Base-by-base conservation (phyloP, 805 yeast genomes). In the Metahyphopichia silvanorum region DNA sequence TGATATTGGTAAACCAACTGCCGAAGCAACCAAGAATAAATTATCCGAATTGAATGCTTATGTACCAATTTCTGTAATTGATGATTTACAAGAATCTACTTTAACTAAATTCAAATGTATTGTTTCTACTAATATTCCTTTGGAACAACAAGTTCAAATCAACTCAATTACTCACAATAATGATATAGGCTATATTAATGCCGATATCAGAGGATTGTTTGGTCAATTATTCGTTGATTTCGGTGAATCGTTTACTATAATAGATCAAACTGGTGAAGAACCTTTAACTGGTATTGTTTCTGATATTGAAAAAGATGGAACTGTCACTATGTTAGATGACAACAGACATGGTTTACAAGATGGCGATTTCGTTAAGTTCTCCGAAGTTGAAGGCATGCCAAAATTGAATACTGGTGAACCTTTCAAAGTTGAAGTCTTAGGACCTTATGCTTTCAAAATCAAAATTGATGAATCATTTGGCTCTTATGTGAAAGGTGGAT, bases 191-290 rank as follows among this genome's bases (percentile, higher is more conserved):
- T 93, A 81, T 55, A 86, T 93, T 39, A 65, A 84, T 40, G 81
- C 95, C 4, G 94, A 83, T 51, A 69, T 85, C 17, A 77, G 84
- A 50, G 99, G 99, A 35, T 69, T 93, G 38, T 86, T 91, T 57
- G 98, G 96, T 34, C 77, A 70, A 47, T 75, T 84, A 14, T 93
- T 93, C 61, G 94, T 86, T 21, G 99, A 93, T 57, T 81, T 93
- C 42, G 98, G 98, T 36, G 73, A 74, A 0, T 66, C 73, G 11
- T 93, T 93, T 61, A 74, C 83, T 2, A 82, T 93, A 14, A 65
- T 82, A 33, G 98, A 93, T 56, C 71, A 79, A 24, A 86, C 84
- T 32, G 99, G 98, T 32, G 98, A 93, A 64, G 98, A 93, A 60
- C 95, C 96, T 12, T 66, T 68, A 30, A 55, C 79, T 4, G 98